phyloP scores from a whole-genome alignment of 208 protist genomes.

The Leishmania lainsoni region DNA sequence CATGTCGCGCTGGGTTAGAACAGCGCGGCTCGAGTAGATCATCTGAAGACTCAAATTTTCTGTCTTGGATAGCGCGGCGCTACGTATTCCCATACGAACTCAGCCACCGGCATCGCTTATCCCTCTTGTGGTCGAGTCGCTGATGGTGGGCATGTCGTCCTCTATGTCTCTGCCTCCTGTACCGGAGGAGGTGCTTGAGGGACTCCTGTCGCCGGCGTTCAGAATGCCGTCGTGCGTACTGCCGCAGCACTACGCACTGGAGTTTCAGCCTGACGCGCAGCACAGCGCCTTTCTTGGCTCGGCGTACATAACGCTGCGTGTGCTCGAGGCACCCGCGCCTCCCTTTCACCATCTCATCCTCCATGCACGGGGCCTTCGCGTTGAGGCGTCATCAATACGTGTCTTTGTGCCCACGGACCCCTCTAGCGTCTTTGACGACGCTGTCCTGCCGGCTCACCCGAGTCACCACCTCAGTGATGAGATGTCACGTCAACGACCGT shows the following conservation, averaged over 20 bases:
- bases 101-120: not conserved
- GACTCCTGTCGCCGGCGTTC: constrained; percentile 29
- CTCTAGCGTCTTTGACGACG: not conserved
- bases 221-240: constrained; percentile 29
- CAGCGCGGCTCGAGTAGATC: not conserved
- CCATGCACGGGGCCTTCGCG: constrained; percentile 39
- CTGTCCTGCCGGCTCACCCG: not conserved
- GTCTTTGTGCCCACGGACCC: constrained; percentile 4
- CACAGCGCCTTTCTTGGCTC: constrained; percentile 29
- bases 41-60: too few relatives aligned
- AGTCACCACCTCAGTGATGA: constrained; percentile 7
- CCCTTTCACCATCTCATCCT: constrained; percentile 38
- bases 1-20: not conserved
- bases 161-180: not conserved
- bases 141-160: not conserved
- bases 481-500: not conserved
- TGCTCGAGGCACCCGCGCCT: constrained; percentile 11
- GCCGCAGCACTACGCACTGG: constrained; percentile 49
- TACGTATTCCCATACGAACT: not conserved
- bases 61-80: not conserved
- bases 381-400: constrained; percentile 4
- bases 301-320: constrained; percentile 36
- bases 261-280: constrained; percentile 37
- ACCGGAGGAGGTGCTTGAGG: not conserved
- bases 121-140: not conserved